Percentiles rank a stretch among this genome's conserved stretches.
phyloP scores from a whole-genome alignment of 106 monocot species.

The Phalaenopsis equestris region DNA sequence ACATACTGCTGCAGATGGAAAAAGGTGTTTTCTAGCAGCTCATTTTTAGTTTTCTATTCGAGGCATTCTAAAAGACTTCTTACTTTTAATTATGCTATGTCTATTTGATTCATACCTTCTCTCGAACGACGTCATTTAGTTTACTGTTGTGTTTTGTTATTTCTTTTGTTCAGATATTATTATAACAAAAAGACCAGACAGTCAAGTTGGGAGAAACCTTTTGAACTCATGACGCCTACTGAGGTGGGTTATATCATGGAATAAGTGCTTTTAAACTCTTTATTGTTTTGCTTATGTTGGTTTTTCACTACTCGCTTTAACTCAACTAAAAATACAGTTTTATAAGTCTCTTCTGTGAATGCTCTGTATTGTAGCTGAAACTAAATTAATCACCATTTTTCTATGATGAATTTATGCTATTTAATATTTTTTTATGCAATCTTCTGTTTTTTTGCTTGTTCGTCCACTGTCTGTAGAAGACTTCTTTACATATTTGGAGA shows the following conservation, averaged over 20 bases:
- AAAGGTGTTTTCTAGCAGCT: constrained; percentile 43
- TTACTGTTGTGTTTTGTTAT: constrained; percentile 8
- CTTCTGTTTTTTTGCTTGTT: constrained; percentile 28
- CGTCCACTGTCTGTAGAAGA: constrained; percentile 56
- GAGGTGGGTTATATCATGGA: constrained; percentile 38
- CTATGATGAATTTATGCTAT: constrained; percentile 17
- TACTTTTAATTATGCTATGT: not conserved
- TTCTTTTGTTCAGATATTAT: constrained; percentile 58
- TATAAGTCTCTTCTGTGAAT: constrained; percentile 6
- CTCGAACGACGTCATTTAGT: not conserved
- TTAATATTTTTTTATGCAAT: constrained; percentile 38
- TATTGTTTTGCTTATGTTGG: not conserved
- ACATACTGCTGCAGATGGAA: constrained; percentile 83
- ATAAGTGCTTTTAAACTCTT: not conserved
- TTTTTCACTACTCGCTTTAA: not conserved
- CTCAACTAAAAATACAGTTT: not conserved
- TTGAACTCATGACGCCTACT: constrained; percentile 86
- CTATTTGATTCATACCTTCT: not conserved
- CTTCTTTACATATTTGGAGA: constrained; percentile 67
- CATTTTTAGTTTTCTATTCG: not conserved
- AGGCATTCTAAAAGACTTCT: not conserved
- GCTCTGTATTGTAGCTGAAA: constrained; percentile 25
- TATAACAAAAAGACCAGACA: constrained; percentile 92
- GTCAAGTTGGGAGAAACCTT: constrained; percentile 96
- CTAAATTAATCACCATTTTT: not conserved